Conservation (phyloP, 345 rosid species). For the Corymbia maculata region DNA sequence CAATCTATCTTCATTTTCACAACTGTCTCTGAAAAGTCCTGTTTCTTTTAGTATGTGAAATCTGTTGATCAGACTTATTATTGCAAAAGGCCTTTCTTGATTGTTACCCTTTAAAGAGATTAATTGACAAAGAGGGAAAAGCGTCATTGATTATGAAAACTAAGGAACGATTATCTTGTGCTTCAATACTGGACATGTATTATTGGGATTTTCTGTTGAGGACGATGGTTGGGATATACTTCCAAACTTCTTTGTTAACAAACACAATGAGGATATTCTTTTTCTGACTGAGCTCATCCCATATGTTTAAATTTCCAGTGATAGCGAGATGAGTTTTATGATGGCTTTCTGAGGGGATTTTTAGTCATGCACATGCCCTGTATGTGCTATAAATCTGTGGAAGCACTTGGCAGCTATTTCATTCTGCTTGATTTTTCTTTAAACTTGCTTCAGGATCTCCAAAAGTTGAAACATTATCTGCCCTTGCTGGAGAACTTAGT, state of each 20-base stretch:
- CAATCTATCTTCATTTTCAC: not conserved
- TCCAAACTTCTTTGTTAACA: not conserved
- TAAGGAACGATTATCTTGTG: not conserved
- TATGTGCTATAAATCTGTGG: not conserved
- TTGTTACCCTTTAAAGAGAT: not conserved
- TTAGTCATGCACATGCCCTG: not conserved
- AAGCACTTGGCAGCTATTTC: not conserved
- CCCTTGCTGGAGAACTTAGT: conserved; percentile 58
- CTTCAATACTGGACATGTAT: not conserved
- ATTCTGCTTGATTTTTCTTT: not conserved
- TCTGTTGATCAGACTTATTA: not conserved
- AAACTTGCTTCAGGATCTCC: conserved; percentile 42
- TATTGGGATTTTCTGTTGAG: not conserved
- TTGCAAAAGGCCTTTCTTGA: not conserved
- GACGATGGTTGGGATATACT: not conserved
- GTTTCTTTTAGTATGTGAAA: not conserved
- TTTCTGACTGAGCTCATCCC: not conserved
- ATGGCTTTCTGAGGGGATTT: not conserved
- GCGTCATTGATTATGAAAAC: not conserved
- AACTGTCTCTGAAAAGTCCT: not conserved
- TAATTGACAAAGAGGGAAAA: not conserved
- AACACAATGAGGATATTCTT: not conserved
- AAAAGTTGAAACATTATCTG: conserved; percentile 50
- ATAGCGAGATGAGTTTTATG: not conserved
- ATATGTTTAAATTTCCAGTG: not conserved